A percentile compares a stretch with the other conserved stretches of the same genome.
phyloP scores from a whole-genome alignment of 2,329 filamentous ascomycete genomes.

The Whalleya microplaca region DNA sequence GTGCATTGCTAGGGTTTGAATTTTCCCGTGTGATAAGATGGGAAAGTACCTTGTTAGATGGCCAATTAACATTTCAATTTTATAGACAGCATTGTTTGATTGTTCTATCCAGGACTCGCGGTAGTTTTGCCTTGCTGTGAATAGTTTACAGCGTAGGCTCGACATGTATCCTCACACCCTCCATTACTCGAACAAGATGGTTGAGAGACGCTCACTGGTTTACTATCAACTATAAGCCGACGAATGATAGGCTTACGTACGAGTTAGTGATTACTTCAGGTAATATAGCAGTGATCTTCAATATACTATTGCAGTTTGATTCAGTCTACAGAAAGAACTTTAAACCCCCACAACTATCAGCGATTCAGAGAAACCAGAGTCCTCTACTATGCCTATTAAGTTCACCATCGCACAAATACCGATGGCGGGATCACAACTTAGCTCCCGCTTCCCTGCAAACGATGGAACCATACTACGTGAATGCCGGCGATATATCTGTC shows the following conservation, averaged over 20 bases:
- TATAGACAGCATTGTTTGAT: not conserved
- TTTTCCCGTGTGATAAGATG: not conserved
- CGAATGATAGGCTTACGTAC: no score
- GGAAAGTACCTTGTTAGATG: not conserved
- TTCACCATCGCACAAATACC: not conserved
- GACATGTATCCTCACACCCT: not conserved
- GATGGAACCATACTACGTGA: not conserved
- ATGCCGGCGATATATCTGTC: not conserved
- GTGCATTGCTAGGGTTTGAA: not conserved
- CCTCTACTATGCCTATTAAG: not conserved
- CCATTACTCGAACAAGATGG: not conserved
- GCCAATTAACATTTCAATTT: not conserved
- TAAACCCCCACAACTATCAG: not conserved
- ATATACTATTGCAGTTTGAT: no score
- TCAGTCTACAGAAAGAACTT: not conserved
- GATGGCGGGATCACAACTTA: not conserved
- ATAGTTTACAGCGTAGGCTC: not conserved
- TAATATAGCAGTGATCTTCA: no score
- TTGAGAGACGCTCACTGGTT: not conserved
- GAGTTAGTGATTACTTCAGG: no score
- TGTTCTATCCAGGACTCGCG: not conserved
- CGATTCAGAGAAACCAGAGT: not conserved
- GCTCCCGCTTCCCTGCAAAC: not conserved
- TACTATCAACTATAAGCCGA: not conserved
- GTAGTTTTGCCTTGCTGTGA: not conserved